Conservation (phyloP, 73 alveolate genomes). For the Blepharisma stoltei region DNA sequence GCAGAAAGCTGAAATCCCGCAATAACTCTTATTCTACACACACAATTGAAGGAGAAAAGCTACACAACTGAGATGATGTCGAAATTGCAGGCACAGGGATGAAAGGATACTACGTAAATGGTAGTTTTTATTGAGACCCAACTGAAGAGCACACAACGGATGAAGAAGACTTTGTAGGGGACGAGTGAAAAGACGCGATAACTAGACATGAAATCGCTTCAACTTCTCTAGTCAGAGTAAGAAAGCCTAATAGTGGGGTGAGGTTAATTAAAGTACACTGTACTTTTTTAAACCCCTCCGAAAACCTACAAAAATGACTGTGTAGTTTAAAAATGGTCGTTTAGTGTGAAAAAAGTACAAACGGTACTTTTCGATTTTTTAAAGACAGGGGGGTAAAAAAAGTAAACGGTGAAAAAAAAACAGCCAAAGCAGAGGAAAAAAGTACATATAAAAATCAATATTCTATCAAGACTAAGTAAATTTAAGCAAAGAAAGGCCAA, state of each 20-base stretch:
- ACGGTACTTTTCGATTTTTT: too few species aligned
- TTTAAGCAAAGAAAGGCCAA: too few species aligned
- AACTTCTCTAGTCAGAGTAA: slow-evolving; percentile 62
- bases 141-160: slow-evolving; percentile 18
- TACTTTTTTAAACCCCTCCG: too few species aligned
- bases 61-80: slow-evolving; percentile 64
- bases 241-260: slow-evolving; percentile 51
- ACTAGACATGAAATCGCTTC: slow-evolving; percentile 67
- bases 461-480: too few species aligned
- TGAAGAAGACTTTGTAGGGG: slow-evolving; percentile 52
- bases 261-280: too few species aligned
- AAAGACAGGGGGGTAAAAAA: too few species aligned
- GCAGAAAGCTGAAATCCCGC: slow-evolving; percentile 22
- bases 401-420: too few species aligned
- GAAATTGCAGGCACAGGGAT: slow-evolving; percentile 41
- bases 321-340: too few species aligned
- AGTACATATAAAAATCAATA: too few species aligned
- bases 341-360: too few species aligned
- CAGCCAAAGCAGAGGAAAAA: too few species aligned
- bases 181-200: slow-evolving; percentile 71
- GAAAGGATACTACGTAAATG: slow-evolving; percentile 57
- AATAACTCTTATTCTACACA: neutral
- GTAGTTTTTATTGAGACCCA: slow-evolving; percentile 33
- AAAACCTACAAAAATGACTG: too few species aligned
- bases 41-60: slow-evolving; percentile 32